phyloP scores from a whole-genome alignment of 2,329 filamentous ascomycete species.

The Geosmithia putterillii region DNA sequence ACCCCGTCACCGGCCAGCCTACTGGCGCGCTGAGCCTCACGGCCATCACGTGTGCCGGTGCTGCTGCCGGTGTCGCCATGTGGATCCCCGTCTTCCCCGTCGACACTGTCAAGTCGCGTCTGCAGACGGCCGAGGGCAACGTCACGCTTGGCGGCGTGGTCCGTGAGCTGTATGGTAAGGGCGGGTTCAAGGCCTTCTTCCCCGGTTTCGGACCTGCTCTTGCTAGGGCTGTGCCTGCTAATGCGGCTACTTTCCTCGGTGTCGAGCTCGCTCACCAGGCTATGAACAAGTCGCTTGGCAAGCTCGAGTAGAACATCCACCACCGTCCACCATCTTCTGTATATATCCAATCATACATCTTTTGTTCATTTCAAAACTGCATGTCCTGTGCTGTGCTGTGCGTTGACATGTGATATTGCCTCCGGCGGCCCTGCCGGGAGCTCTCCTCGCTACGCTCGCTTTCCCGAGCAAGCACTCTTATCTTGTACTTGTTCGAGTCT shows the following conservation, averaged over 20 bases:
- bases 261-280: constrained; percentile 75
- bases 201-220: constrained; percentile 90
- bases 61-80: constrained; percentile 90
- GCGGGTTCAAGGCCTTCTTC: constrained; percentile 89
- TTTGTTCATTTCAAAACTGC: too few relatives aligned
- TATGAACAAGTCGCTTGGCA: constrained; percentile 63
- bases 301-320: too few relatives aligned
- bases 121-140: constrained; percentile 84
- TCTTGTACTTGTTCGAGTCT: too few relatives aligned
- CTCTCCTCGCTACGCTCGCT: too few relatives aligned
- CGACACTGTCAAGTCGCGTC: constrained; percentile 86
- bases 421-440: too few relatives aligned
- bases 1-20: constrained; percentile 58
- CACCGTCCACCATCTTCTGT: too few relatives aligned
- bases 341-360: too few relatives aligned
- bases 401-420: too few relatives aligned
- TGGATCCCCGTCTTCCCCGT: constrained; percentile 98
- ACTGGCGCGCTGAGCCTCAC: constrained; percentile 67
- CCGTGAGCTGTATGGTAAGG: constrained; percentile 66
- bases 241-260: constrained; percentile 86
- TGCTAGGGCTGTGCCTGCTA: constrained; percentile 85
- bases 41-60: constrained; percentile 78
- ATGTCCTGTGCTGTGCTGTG: too few relatives aligned
- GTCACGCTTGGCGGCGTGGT: constrained; percentile 73
- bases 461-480: too few relatives aligned